These are phyloP conservation scores for Trametes versicolor DNA, from an alignment of 1,284 basidiomycete species.

Conservation along the genomic window DNA sequence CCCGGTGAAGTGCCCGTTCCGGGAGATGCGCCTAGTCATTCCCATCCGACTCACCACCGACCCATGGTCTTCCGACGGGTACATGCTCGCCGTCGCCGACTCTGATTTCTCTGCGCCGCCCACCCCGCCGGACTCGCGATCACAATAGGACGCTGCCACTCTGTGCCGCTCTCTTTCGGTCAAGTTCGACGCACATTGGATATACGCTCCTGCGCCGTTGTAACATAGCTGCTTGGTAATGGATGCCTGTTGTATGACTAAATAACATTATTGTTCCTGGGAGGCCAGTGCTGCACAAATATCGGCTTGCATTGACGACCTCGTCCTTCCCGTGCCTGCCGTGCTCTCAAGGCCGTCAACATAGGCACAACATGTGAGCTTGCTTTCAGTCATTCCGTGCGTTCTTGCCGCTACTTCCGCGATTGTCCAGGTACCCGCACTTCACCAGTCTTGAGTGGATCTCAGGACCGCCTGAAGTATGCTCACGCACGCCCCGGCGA, in stretches of 20 bases:
- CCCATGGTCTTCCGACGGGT: constrained; percentile 56
- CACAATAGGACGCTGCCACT: neutral
- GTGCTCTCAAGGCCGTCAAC: neutral
- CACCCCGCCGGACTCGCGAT: constrained; percentile 29
- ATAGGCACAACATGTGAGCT: neutral
- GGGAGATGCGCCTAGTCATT: constrained; percentile 64
- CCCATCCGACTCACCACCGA: constrained; percentile 77
- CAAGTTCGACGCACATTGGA: neutral
- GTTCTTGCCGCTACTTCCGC: neutral
- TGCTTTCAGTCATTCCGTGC: no score
- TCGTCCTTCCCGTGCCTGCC: neutral
- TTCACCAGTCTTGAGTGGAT: neutral
- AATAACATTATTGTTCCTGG: neutral
- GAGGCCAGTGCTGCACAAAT: neutral
- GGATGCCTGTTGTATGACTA: constrained; percentile 1
- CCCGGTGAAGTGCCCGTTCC: constrained; percentile 61
- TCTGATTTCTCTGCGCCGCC: constrained; percentile 39
- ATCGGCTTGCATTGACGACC: no score
- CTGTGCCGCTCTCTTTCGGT: neutral
- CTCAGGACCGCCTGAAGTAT: neutral
- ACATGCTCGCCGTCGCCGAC: constrained; percentile 31
- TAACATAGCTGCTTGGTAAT: constrained; percentile 22
- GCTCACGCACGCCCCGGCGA: neutral
- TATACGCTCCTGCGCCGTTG: constrained; percentile 16
- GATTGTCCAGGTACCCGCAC: constrained; percentile 5